These are phyloP conservation scores for Rhizopogon salebrosus DNA, from an alignment of 768 basidiomycete genomes.

Conservation along the genomic window DNA sequence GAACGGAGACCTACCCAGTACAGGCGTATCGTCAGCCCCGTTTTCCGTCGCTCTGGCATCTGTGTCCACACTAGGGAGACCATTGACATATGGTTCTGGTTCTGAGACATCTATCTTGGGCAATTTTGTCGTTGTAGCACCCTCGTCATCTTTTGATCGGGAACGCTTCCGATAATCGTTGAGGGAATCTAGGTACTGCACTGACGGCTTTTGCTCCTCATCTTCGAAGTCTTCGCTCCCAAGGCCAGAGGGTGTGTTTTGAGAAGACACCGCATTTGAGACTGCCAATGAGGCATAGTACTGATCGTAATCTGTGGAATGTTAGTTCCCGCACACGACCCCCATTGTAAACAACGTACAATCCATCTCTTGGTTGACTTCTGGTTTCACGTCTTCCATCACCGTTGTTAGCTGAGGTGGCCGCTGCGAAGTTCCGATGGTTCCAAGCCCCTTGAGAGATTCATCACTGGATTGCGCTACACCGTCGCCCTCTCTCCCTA, in stretches of 20 bases:
- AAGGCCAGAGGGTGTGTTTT: slow-evolving; percentile 55
- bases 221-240: slow-evolving; percentile 57
- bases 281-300: slow-evolving; percentile 78
- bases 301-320: slow-evolving; percentile 62
- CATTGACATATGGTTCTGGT: slow-evolving; percentile 15
- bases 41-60: background rate
- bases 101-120: slow-evolving; percentile 38
- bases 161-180: slow-evolving; percentile 75
- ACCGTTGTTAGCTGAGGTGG: slow-evolving; percentile 22
- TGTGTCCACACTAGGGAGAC: slow-evolving; percentile 4
- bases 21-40: slow-evolving; percentile 46
- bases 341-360: slow-evolving; percentile 42
- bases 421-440: slow-evolving; percentile 34
- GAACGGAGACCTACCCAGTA: slow-evolving; percentile 4
- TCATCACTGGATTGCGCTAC: slow-evolving; percentile 58
- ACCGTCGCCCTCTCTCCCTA: slow-evolving; percentile 25
- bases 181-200: slow-evolving; percentile 63
- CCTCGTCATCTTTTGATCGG: slow-evolving; percentile 58
- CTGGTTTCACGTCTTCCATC: slow-evolving; percentile 40
- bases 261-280: slow-evolving; percentile 51
- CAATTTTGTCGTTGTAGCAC: slow-evolving; percentile 32
- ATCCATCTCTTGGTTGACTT: slow-evolving; percentile 53
- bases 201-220: slow-evolving; percentile 63
- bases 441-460: slow-evolving; percentile 63
- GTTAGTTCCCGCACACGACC: background rate